phyloP scores from a whole-genome alignment of 805 yeast species.

The Brettanomyces custersianus region DNA sequence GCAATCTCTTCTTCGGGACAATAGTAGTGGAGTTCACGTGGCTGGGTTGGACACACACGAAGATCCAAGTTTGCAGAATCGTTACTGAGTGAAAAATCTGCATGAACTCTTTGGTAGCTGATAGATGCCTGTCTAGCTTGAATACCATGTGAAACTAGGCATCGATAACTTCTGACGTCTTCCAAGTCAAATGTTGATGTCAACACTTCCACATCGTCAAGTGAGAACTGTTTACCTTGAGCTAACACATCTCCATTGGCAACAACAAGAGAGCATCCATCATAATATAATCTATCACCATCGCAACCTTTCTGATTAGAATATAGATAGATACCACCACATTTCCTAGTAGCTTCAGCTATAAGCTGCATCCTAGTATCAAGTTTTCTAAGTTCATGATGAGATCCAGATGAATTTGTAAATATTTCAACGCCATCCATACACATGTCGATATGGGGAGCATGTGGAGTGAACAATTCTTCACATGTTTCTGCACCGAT shows the following conservation, averaged over 20 bases:
- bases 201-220: constrained; percentile 88
- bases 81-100: constrained; percentile 62
- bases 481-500: constrained; percentile 99
- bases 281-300: constrained; percentile 94
- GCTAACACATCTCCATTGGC: constrained; percentile 89
- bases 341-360: constrained; percentile 85
- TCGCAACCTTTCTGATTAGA: constrained; percentile 97
- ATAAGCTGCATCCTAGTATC: constrained; percentile 79
- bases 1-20: constrained; percentile 95
- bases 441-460: constrained; percentile 89
- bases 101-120: constrained; percentile 45
- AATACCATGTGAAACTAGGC: constrained; percentile 61
- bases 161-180: constrained; percentile 78
- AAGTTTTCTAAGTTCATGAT: constrained; percentile 88
- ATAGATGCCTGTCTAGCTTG: constrained; percentile 48
- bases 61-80: constrained; percentile 51
- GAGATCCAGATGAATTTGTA: constrained; percentile 96
- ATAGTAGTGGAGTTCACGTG: constrained; percentile 50
- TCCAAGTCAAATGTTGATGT: constrained; percentile 93
- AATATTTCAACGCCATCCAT: constrained; percentile 96
- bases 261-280: constrained; percentile 92
- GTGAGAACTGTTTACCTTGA: constrained; percentile 85
- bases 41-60: constrained; percentile 45
- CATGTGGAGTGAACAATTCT: constrained; percentile 91
- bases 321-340: constrained; percentile 93